Base-by-base conservation (phyloP, 306 rosid genomes). In the Rubus idaeus region DNA sequence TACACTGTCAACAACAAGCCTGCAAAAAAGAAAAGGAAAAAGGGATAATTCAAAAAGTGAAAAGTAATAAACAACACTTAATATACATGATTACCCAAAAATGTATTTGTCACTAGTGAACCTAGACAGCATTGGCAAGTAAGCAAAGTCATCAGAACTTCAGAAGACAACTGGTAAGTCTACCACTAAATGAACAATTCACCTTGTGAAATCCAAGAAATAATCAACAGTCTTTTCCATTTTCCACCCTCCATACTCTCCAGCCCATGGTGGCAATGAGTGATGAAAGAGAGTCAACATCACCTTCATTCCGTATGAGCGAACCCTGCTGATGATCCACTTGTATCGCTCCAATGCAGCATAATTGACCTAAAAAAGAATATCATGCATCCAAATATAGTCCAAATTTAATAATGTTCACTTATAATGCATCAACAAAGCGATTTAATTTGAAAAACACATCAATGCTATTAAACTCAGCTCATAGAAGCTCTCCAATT, bases 191-290 rank as follows among this genome's bases (percentile, higher is more conserved):
- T 68, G 77, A 73, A 83, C 78, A 73, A 76, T 70, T 65, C 73
- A 88, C 99, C 93, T 89, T 67, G 97, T 89, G 83, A 95, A 95
- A 23, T 89, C 92, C 88, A 95, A 75, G 88, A 92, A 95, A 86
- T 95, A 92, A 83, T 83, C 97, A 79, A 89, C 97, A 3, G 99
- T 95, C 84, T 89, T 95, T 79, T 95, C 97, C 85, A 90, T 78
- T 86, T 95, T 92, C 99, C 97, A 95, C 78, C 97, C 99, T 81
- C 99, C 99, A 87, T 95, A 95, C 57, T 90, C 92, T 76, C 96
- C 91, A 40, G 99, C 96, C 99, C 89, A 87, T 14, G 98, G 91
- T 52, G 98, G 98, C 73, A 95, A 86, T 45, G 98, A 95, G 78
- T 95, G 98, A 88, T 95, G 98, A 75, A 95, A 95, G 75, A 95